Evolutionary conservation across 1,284 basidiomycete genomes (phyloP).

Genomic region (Moesziomyces parantarcticus): DNA sequence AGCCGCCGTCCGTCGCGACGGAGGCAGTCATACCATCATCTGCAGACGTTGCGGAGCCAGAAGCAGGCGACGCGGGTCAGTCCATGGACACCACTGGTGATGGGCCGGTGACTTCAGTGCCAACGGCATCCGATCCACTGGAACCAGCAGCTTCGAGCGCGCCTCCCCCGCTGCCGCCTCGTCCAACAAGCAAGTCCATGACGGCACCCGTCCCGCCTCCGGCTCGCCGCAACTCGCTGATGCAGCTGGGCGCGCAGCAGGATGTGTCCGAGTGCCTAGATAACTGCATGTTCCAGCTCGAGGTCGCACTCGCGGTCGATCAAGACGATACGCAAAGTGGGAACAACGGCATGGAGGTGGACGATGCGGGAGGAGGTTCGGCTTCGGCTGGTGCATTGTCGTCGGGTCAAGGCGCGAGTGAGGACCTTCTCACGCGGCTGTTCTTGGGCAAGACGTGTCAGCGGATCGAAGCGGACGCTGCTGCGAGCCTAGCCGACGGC

Average conservation of each 20-base stretch:
- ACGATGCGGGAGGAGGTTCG: slow-evolving; percentile 7
- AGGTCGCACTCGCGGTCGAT: slow-evolving; percentile 80
- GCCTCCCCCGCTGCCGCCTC: slow-evolving; percentile 30
- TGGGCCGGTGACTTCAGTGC: not conserved
- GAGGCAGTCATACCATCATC: not conserved
- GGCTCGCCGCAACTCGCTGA: slow-evolving; percentile 53
- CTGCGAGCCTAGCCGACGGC: slow-evolving; percentile 1
- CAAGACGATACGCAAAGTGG: not conserved
- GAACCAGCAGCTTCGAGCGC: not conserved
- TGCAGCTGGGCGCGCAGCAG: slow-evolving; percentile 84
- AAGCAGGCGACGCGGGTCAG: not conserved
- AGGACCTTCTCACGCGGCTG: slow-evolving; percentile 46
- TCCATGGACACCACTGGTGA: slow-evolving; percentile 31
- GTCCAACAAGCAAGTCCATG: slow-evolving; percentile 19
- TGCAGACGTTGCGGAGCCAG: not conserved
- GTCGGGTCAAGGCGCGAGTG: not conserved
- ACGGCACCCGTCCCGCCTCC: slow-evolving; percentile 20
- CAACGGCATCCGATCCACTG: not conserved
- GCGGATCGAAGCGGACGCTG: slow-evolving; percentile 39
- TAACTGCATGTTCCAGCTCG: slow-evolving; percentile 98
- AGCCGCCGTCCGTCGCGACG: not conserved
- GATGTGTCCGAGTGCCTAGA: slow-evolving; percentile 99
- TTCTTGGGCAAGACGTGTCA: slow-evolving; percentile 62
- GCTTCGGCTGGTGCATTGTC: not conserved
- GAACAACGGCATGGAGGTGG: slow-evolving; percentile 29